Evolutionary conservation across 208 protist species (phyloP), one percentile per base, ranked within the genome.

Genomic region (Leishmania amazonensis): DNA sequence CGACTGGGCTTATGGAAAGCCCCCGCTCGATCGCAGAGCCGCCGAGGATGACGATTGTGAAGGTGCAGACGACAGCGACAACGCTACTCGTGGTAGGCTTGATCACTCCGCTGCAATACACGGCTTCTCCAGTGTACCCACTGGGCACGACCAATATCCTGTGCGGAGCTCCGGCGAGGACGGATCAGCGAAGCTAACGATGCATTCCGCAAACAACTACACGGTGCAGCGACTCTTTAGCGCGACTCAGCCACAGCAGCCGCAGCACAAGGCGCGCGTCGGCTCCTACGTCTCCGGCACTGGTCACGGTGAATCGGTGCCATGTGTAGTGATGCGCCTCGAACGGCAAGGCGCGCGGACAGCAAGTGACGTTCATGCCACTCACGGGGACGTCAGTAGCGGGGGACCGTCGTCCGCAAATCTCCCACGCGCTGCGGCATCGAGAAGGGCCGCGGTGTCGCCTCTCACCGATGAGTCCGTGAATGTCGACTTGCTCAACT

Each of bases 401-500:
- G 70, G 19, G 9, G 24, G 15, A 17, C 70, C 21, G 9, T 53
- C 51, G 31, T 21, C 53, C 1, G 31, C 73, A 60, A 17, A 2
- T 28, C 4, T 45, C 17, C 31, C n/a, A 74, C 24, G n/a, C 9
- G 4, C 70, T 53, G 45, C 21, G 28, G 17, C 70, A n/a, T 53
- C 45, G 38, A 31, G 2, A 47, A 17, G 9, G 8, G 3, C 70
- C 4, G 45, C 21, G 8, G 47, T 62, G 73, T 49, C 75, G 19
- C 53, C 8, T 45, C 31, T 8, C 54, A 19, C 57, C 53, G 21
- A 65, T 17, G 76, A 81, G 47, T 49, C 73, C 15, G 70, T n/a
- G 5, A 60, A 35, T 6, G 78, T 85, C 13, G 82, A 85, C 42
- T n/a, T 85, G 9, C 82, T 85, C 28, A 72, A 82, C 73, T 85